Conservation (phyloP, 1,139 yeast genomes). For the Torulaspora pretoriensis region DNA sequence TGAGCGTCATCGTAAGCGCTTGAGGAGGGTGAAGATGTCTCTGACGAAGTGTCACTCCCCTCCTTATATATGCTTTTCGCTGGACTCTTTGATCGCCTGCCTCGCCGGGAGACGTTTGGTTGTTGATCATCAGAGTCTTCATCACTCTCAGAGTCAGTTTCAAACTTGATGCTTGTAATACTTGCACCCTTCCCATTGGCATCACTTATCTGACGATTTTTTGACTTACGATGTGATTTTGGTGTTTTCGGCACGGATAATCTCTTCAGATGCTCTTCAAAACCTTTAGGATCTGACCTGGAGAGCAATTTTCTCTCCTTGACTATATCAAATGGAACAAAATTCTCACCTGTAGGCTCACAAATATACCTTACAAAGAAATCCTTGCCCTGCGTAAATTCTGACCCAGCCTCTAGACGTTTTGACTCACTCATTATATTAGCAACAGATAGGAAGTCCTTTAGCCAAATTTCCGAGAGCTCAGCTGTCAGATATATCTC, state of each 20-base stretch:
- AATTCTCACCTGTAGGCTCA: conserved; percentile 29
- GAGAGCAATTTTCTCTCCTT: conserved; percentile 20
- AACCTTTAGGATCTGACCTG: conserved; percentile 25
- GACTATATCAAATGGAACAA: conserved; percentile 22
- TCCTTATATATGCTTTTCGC: neutral
- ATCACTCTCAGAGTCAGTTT: conserved; percentile 10
- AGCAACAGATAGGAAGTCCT: conserved; percentile 26
- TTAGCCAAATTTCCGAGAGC: conserved; percentile 30
- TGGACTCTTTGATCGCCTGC: neutral
- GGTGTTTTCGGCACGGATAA: conserved; percentile 18
- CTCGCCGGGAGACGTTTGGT: neutral
- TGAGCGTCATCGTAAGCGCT: conserved; percentile 14
- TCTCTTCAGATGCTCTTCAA: conserved; percentile 28
- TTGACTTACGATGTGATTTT: conserved; percentile 4
- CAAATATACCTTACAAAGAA: conserved; percentile 27
- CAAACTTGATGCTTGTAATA: conserved; percentile 11
- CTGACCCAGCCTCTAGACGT: conserved; percentile 7
- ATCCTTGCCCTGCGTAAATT: conserved; percentile 14
- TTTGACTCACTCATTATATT: conserved; percentile 18
- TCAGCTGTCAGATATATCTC: conserved; percentile 35
- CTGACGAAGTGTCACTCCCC: neutral
- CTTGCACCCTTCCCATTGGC: conserved; percentile 4
- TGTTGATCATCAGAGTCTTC: conserved; percentile 13
- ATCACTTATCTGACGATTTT: conserved; percentile 8
- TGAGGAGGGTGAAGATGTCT: conserved; percentile 11